Conservation (phyloP, 306 rosid genomes). For the Sechiopsis laciniata region DNA sequence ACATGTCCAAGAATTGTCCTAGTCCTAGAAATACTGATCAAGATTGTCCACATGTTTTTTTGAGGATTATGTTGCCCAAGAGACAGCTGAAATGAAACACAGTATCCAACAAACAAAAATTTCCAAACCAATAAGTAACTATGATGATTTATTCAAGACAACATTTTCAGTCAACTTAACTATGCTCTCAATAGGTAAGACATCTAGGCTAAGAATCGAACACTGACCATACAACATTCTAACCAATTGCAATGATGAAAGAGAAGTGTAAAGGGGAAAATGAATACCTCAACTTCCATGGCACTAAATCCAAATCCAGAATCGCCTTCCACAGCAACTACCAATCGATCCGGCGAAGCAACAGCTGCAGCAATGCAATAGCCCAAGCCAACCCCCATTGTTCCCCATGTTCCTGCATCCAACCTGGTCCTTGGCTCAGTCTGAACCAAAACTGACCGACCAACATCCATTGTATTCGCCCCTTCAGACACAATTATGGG, state of each 20-base stretch:
- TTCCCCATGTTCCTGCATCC: constrained; percentile 72
- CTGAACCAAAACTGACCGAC: constrained; percentile 52
- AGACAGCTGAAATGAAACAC: not conserved
- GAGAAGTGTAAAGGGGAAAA: not conserved
- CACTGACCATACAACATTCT: not conserved
- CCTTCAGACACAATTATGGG: constrained; percentile 60
- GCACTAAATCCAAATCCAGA: constrained; percentile 96
- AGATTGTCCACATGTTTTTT: not conserved
- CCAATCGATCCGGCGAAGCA: constrained; percentile 76
- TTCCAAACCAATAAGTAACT: not conserved
- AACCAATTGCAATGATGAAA: not conserved
- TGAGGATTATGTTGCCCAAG: not conserved
- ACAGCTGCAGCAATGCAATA: constrained; percentile 94
- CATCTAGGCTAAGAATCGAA: not conserved
- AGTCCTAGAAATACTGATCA: too few species aligned
- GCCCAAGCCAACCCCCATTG: constrained; percentile 94
- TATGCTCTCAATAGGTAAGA: not conserved
- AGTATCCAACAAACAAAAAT: not conserved
- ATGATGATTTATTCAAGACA: not conserved
- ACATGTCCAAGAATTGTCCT: constrained; percentile 3
- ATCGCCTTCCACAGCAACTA: constrained; percentile 89
- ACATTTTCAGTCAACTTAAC: not conserved
- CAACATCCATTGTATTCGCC: constrained; percentile 62
- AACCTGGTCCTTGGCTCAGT: constrained; percentile 61
- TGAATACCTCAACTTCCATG: constrained; percentile 92